These are phyloP conservation scores for Arthroderma uncinatum DNA, from an alignment of 2,329 filamentous ascomycete genomes.

Conservation along the genomic window DNA sequence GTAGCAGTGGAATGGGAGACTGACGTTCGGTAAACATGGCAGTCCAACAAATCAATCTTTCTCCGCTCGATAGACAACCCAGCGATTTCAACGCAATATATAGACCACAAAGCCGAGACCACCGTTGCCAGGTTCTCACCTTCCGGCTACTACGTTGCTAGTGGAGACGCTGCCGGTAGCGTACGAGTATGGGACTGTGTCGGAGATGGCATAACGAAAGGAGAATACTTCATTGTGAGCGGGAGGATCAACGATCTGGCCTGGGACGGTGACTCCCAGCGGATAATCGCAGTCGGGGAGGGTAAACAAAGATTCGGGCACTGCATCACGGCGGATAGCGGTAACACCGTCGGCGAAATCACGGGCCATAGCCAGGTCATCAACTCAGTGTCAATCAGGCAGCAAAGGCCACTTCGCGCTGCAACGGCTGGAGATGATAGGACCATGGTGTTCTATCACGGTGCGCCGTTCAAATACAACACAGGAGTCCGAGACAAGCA, in stretches of 20 bases:
- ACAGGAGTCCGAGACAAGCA: conserved; percentile 68
- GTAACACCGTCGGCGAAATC: conserved; percentile 91
- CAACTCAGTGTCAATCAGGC: conserved; percentile 81
- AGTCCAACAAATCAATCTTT: conserved; percentile 96
- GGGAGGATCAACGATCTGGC: conserved; percentile 93
- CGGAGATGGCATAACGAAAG: conserved; percentile 78
- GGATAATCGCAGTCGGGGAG: conserved; percentile 90
- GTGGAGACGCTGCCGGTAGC: conserved; percentile 71
- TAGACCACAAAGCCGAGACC: conserved; percentile 74
- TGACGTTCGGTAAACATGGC: conserved; percentile 5
- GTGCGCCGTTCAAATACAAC: conserved; percentile 92
- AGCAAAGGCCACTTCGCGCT: conserved; percentile 80
- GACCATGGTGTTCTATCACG: conserved; percentile 82
- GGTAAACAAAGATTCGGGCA: conserved; percentile 88
- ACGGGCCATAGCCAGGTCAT: conserved; percentile 81
- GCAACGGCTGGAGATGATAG: conserved; percentile 86
- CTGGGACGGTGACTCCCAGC: conserved; percentile 94
- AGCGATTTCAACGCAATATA: conserved; percentile 76
- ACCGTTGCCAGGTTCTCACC: conserved; percentile 91
- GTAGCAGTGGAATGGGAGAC: neutral
- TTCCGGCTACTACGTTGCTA: conserved; percentile 88
- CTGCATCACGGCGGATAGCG: conserved; percentile 89
- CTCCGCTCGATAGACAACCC: conserved; percentile 89
- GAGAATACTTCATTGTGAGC: conserved; percentile 88
- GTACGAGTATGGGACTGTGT: conserved; percentile 87